A percentile compares a stretch with the other conserved stretches of the same genome.
These are phyloP conservation scores for Sideroxylon spinosum DNA, from an alignment of 179 eudicot genomes.

Conservation along the genomic window DNA sequence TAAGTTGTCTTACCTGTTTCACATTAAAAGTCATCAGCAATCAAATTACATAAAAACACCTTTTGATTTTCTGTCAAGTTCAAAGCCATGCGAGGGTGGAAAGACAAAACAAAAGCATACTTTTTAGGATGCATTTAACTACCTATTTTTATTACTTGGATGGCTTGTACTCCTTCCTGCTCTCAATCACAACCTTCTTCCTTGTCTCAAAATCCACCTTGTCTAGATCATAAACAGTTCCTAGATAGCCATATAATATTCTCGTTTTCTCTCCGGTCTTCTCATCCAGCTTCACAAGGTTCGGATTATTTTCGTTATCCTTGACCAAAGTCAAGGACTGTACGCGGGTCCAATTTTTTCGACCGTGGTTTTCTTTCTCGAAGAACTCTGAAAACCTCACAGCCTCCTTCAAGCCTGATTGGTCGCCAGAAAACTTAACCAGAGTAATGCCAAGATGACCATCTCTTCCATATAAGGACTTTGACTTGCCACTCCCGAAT, in stretches of 20 bases:
- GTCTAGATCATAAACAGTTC: slow-evolving; percentile 67
- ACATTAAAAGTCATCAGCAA: no score
- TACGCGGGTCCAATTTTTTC: slow-evolving; percentile 64
- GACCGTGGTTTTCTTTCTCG: slow-evolving; percentile 73
- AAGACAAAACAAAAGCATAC: no score
- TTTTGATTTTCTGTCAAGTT: no score
- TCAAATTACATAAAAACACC: no score
- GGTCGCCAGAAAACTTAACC: slow-evolving; percentile 66
- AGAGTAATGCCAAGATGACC: slow-evolving; percentile 75
- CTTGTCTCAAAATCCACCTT: slow-evolving; percentile 65
- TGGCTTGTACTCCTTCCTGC: slow-evolving; percentile 51
- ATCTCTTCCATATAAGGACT: slow-evolving; percentile 64
- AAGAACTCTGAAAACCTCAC: slow-evolving; percentile 61
- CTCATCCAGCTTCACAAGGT: slow-evolving; percentile 57
- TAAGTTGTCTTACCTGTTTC: no score
- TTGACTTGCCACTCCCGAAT: slow-evolving; percentile 75
- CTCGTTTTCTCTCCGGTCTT: slow-evolving; percentile 70
- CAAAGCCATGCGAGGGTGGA: no score
- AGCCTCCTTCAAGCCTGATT: slow-evolving; percentile 74
- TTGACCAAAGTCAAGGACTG: slow-evolving; percentile 41
- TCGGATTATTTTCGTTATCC: slow-evolving; percentile 67
- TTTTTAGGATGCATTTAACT: no score
- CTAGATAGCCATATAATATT: slow-evolving; percentile 75
- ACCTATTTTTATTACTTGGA: slow-evolving; percentile 23
- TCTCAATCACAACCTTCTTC: slow-evolving; percentile 64